Conservation (phyloP, 805 yeast genomes). For the Wickerhamiella lipophila region DNA sequence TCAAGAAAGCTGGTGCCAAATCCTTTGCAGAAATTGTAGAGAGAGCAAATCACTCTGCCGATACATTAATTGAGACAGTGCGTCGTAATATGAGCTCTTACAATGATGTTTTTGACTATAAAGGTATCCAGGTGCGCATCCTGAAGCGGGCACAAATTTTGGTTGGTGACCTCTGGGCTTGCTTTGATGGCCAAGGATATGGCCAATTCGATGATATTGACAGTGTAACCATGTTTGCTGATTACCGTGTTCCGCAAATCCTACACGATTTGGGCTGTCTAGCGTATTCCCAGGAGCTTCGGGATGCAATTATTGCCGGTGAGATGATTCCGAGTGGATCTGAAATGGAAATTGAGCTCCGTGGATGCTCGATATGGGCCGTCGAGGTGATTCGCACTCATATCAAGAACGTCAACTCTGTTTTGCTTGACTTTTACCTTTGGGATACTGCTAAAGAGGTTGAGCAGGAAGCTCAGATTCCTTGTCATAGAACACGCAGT, state of each 20-base stretch:
- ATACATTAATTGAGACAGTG: slow-evolving; percentile 25
- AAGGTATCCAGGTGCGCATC: slow-evolving; percentile 25
- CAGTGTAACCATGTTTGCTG: slow-evolving; percentile 35
- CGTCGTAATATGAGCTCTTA: slow-evolving; percentile 26
- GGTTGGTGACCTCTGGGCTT: slow-evolving; percentile 35
- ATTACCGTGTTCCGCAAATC: slow-evolving; percentile 36
- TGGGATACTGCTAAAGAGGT: slow-evolving; percentile 35
- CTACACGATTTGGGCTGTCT: slow-evolving; percentile 30
- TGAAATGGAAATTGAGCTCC: slow-evolving; percentile 30
- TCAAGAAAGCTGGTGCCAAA: slow-evolving; percentile 14
- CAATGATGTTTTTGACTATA: slow-evolving; percentile 26
- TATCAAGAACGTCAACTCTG: slow-evolving; percentile 26
- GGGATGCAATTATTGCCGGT: slow-evolving; percentile 17
- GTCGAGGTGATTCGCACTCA: slow-evolving; percentile 29
- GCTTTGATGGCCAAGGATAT: slow-evolving; percentile 28
- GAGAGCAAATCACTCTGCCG: slow-evolving; percentile 26
- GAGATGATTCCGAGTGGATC: slow-evolving; percentile 25
- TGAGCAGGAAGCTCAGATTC: slow-evolving; percentile 24
- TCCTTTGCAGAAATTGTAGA: slow-evolving; percentile 23
- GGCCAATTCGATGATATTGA: slow-evolving; percentile 33
- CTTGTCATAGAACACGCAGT: slow-evolving; percentile 32
- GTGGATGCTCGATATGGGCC: slow-evolving; percentile 33
- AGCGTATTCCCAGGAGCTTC: slow-evolving; percentile 25
- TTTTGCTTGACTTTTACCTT: slow-evolving; percentile 33
- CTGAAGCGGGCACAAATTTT: slow-evolving; percentile 35